A percentile compares a stretch with the other conserved stretches of the same genome.
Evolutionary conservation across 2,329 filamentous ascomycete genomes (phyloP).

Genomic region (Coniella vitis): DNA sequence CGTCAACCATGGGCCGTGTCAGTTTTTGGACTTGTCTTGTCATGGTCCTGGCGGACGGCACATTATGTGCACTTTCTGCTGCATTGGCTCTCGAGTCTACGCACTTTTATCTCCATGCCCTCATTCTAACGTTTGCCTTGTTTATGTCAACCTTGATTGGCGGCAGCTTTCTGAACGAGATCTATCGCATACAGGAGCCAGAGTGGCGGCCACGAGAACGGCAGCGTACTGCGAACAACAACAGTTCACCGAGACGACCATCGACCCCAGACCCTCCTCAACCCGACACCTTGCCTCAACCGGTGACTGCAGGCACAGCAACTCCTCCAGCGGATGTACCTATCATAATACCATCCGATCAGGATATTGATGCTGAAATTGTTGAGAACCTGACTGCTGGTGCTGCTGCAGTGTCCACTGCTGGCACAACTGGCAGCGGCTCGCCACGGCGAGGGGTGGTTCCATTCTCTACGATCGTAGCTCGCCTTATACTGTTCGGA

Average conservation of each 20-base stretch:
- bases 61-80: slow-evolving; percentile 50
- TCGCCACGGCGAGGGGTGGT: slow-evolving; percentile 25
- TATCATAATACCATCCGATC: slow-evolving; percentile 56
- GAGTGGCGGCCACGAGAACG: slow-evolving; percentile 40
- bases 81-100: slow-evolving; percentile 50
- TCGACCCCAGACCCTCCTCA: slow-evolving; percentile 21
- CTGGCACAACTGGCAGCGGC: slow-evolving; percentile 22
- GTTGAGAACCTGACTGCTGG: slow-evolving; percentile 29
- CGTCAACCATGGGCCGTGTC: slow-evolving; percentile 59
- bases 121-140: slow-evolving; percentile 44
- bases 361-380: slow-evolving; percentile 57
- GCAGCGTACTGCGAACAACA: slow-evolving; percentile 23
- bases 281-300: slow-evolving; percentile 30
- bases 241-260: slow-evolving; percentile 20
- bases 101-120: slow-evolving; percentile 49
- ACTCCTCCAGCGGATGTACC: slow-evolving; percentile 27
- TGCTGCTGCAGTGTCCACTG: slow-evolving; percentile 29
- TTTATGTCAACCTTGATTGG: slow-evolving; percentile 53
- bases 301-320: slow-evolving; percentile 29
- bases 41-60: slow-evolving; percentile 57
- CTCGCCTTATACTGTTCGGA: slow-evolving; percentile 50
- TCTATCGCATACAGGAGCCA: slow-evolving; percentile 55
- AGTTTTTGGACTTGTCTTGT: slow-evolving; percentile 56
- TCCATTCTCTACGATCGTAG: slow-evolving; percentile 49
- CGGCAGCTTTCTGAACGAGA: slow-evolving; percentile 51